These are phyloP conservation scores for Loxodes magnus DNA, from an alignment of 73 alveolate genomes.

Conservation along the genomic window DNA sequence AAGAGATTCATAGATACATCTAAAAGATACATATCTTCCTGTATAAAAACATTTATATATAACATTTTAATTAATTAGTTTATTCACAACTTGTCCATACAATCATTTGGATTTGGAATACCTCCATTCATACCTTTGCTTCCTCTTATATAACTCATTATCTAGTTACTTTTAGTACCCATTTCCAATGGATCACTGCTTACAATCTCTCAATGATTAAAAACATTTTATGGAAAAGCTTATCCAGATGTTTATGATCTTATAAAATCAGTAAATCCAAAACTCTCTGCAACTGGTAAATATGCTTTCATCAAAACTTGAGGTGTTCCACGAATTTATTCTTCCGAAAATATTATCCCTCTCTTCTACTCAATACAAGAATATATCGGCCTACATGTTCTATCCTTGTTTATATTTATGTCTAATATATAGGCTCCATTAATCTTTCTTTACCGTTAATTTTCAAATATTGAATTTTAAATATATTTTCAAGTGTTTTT, in stretches of 20 bases:
- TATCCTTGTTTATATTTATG: too few species aligned
- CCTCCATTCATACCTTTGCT: conserved; percentile 81
- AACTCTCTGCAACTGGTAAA: conserved; percentile 98
- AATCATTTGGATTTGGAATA: conserved; percentile 78
- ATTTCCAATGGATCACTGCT: conserved; percentile 70
- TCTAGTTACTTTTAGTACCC: conserved; percentile 51
- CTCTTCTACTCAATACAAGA: conserved; percentile 88
- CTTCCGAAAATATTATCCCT: conserved; percentile 93
- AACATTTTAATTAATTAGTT: too few species aligned
- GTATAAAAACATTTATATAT: too few species aligned
- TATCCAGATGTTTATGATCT: conserved; percentile 95
- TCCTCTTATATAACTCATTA: conserved; percentile 57
- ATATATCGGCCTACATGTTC: too few species aligned
- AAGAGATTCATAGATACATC: too few species aligned
- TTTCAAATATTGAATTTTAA: too few species aligned
- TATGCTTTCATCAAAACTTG: conserved; percentile 86
- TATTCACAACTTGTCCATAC: conserved; percentile 71
- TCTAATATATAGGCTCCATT: too few species aligned
- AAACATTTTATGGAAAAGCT: conserved; percentile 99
- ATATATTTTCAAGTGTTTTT: too few species aligned
- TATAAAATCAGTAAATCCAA: conserved; percentile 97
- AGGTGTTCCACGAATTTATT: conserved; percentile 91
- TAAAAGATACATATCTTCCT: too few species aligned
- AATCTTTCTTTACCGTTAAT: too few species aligned
- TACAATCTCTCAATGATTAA: conserved; percentile 92